A percentile compares a stretch with the other conserved stretches of the same genome.
phyloP scores from a whole-genome alignment of 306 rosid genomes.

The Acacia acuminata region DNA sequence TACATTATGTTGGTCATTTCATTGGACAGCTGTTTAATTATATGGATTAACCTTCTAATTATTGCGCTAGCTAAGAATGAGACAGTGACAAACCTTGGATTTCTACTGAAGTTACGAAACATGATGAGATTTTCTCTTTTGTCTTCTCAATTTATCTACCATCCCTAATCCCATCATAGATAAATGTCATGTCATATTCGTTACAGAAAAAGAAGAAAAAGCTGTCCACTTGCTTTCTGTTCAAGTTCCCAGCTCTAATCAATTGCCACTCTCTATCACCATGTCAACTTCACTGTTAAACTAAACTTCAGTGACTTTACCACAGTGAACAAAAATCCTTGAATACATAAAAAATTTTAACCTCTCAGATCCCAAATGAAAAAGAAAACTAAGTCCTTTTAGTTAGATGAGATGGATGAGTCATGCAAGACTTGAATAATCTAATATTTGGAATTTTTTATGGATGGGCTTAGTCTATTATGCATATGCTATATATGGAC shows the following conservation, averaged over 20 bases:
- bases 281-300: conserved; percentile 7
- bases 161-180: conserved; percentile 13
- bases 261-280: conserved; percentile 20
- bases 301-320: not conserved
- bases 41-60: conserved; percentile 36
- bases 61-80: conserved; percentile 29
- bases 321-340: not conserved
- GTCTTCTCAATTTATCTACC: conserved; percentile 14
- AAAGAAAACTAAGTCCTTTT: not conserved
- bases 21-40: conserved; percentile 40
- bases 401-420: conserved; percentile 1
- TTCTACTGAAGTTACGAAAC: conserved; percentile 20
- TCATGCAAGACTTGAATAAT: not conserved
- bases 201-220: conserved; percentile 5
- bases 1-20: conserved; percentile 37
- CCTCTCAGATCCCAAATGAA: not conserved
- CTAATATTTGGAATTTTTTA: not conserved
- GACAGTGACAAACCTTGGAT: conserved; percentile 14
- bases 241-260: conserved; percentile 28
- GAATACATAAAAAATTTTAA: not conserved
- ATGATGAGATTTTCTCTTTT: not conserved
- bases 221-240: conserved; percentile 31
- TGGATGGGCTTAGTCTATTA: not conserved
- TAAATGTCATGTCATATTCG: conserved; percentile 37
- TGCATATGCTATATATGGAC: not conserved